Evolutionary conservation across 1,139 yeast genomes (phyloP), one percentile per base, ranked within the genome.

Genomic region (Arxiozyma slooffiae): DNA sequence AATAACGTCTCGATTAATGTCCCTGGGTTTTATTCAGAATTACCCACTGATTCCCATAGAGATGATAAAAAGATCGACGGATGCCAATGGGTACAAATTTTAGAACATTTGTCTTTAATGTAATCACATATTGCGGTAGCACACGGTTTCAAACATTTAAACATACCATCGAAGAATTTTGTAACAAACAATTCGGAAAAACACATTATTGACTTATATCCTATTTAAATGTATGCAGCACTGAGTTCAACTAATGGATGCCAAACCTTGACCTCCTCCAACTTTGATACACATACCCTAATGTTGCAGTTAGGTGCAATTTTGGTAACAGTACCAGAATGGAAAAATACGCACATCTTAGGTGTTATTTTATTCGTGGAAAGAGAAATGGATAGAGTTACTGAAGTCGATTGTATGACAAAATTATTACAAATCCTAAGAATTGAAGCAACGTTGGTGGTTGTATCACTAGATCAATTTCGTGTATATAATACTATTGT

Each of bases 121-220:
- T 88, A 86, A 61, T 86, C 95, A 1, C 89, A 95, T 48, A 89
- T 92, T 36, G 97, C 96, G 0, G 82, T 92, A 47, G 96, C 97
- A 0, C 88, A 87, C 47, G 96, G 95, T 9, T 92, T 92, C 60
- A 75, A 79, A 7, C 61, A 71, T 9, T 63, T 90, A 53, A 72
- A 76, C 14, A 69, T 85, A 21, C 95, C 95, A 0, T 65, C 58
- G 6, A 62, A 65, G 26, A 30, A 42, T 21, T 21, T 39, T 3
- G 57, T 52, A 9, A 57, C 59, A 26, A 37, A 52, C 9, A 52
- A 50, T 2, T 57, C 60, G 0, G 64, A 68, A 45, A 77, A 75
- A 54, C 75, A 76, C 53, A 83, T 71, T 57, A 88, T 92, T 60
- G 98, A 92, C 64, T 70, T 92, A 44, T 92, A 92, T 66, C 98